A percentile compares a stretch with the other conserved stretches of the same genome.
These are phyloP conservation scores for Amauroascus verrucosus DNA, from an alignment of 2,329 filamentous ascomycete species.

Conservation along the genomic window DNA sequence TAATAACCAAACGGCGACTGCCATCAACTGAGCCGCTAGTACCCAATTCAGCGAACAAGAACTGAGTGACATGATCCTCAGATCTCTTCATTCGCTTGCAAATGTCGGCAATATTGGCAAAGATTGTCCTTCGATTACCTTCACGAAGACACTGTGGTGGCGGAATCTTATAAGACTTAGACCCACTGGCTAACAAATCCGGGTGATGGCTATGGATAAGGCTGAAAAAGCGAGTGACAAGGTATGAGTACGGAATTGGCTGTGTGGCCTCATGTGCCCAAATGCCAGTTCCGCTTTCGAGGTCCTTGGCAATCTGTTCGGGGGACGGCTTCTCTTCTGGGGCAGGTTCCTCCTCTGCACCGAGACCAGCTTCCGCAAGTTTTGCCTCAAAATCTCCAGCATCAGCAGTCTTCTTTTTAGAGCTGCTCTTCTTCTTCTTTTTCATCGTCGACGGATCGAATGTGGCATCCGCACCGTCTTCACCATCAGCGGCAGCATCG, in stretches of 20 bases:
- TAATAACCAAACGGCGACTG: conserved; percentile 87
- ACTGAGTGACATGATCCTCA: conserved; percentile 94
- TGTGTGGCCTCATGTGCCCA: conserved; percentile 73
- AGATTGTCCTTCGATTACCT: conserved; percentile 99
- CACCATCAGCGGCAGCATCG: conserved; percentile 42
- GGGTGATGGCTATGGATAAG: conserved; percentile 93
- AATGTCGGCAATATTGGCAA: conserved; percentile 97
- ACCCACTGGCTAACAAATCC: conserved; percentile 77
- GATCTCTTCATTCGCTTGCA: conserved; percentile 99
- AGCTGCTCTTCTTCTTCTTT: conserved; percentile 75
- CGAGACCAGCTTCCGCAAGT: conserved; percentile 51
- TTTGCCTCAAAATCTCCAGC: conserved; percentile 57
- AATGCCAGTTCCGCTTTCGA: conserved; percentile 79
- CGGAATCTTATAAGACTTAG: conserved; percentile 97
- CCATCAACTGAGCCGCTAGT: conserved; percentile 94
- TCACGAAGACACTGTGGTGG: conserved; percentile 97
- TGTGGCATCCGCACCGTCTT: conserved; percentile 45
- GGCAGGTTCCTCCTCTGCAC: conserved; percentile 49
- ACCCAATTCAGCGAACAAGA: conserved; percentile 95
- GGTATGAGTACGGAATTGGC: conserved; percentile 70
- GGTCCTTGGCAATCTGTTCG: conserved; percentile 54
- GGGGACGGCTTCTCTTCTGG: conserved; percentile 47
- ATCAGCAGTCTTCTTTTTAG: conserved; percentile 46
- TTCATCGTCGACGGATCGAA: conserved; percentile 59
- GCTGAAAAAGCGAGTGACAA: conserved; percentile 87